phyloP scores from a whole-genome alignment of 1,284 basidiomycete species.

The Ganoderma boninense region DNA sequence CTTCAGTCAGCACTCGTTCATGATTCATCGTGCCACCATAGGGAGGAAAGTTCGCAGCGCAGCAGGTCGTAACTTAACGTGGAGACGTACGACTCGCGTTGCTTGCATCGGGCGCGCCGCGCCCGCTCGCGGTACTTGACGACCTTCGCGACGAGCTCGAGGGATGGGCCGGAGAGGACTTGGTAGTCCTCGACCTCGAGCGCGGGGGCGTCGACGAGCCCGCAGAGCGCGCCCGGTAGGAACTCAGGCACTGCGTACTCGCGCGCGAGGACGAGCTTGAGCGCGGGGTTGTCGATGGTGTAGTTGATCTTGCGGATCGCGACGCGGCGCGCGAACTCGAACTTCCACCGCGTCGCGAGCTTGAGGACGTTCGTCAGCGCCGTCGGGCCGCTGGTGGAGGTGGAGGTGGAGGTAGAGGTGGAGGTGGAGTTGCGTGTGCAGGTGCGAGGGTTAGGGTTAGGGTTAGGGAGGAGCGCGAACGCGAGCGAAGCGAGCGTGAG shows the following conservation, averaged over 20 bases:
- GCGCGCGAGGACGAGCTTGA: conserved; percentile 2
- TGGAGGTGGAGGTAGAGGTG: no score
- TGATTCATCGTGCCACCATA: not conserved
- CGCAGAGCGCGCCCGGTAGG: not conserved
- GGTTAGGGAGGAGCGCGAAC: no score
- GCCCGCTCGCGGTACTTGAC: not conserved
- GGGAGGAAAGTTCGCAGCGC: not conserved
- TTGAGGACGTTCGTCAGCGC: not conserved
- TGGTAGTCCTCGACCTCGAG: not conserved
- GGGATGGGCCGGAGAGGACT: not conserved
- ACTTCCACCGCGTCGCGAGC: conserved; percentile 1
- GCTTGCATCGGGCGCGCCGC: not conserved
- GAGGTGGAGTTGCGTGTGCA: no score
- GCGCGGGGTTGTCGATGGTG: not conserved
- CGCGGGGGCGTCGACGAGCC: not conserved
- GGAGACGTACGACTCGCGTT: not conserved
- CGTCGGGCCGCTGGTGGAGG: not conserved
- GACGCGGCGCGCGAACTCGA: not conserved
- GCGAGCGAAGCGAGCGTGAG: no score
- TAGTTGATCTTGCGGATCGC: not conserved
- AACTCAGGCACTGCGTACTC: not conserved
- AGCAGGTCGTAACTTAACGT: not conserved
- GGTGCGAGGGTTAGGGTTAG: no score
- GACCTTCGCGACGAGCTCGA: not conserved
- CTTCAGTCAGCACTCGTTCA: not conserved